Evolutionary conservation across 371 early-diverging fungal genomes (phyloP), one percentile per base, ranked within the genome.

Genomic region (Mortierella sp.): DNA sequence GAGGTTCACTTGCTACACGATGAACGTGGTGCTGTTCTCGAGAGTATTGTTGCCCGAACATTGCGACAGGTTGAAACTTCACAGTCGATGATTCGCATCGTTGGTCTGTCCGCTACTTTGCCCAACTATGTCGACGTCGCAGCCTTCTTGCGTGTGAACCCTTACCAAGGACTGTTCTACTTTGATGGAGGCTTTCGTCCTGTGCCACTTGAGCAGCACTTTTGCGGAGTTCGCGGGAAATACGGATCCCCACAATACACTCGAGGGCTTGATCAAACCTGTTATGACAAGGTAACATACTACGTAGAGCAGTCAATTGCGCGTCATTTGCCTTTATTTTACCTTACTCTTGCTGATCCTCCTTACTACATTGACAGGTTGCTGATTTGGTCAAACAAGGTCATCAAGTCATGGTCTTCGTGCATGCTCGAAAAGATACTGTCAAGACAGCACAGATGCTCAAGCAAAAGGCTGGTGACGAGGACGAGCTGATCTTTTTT

Each of bases 1-100:
- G 99, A 99, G 85, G 95, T 99, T 64, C 99, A 99, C 78, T 86
- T 99, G 81, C 83, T 99, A 51, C 98, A 99, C 78, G 99, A 99
- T 80, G 95, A 94, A 22, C 95, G 99, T 84, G 99, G 99, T 21
- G 95, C 98, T 0, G 99, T 99, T 2, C 80, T 99, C 13, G 99
- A 99, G 83, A 87, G 93, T 50, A 92, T 99, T 60, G 96, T 99
- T 27, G 87, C 94, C 24, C 91, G 99, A 71, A 92, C 97, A 4
- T 83, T 98, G 61, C 93, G 99, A 50, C 81, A 84, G 43, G 91
- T 95, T 81, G 97, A 98, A 77, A 90, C 92, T 63, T 91, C 94
- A 21, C 96, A 98, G 81, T 91, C 92, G 70, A 74, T 86, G 39
- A 94, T 98, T 29, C 91, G 99, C 47, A 86, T 99, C 47, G 95